Conservation (phyloP, 192 early-diverging fungal species). For the Umbelopsis vinacea region DNA sequence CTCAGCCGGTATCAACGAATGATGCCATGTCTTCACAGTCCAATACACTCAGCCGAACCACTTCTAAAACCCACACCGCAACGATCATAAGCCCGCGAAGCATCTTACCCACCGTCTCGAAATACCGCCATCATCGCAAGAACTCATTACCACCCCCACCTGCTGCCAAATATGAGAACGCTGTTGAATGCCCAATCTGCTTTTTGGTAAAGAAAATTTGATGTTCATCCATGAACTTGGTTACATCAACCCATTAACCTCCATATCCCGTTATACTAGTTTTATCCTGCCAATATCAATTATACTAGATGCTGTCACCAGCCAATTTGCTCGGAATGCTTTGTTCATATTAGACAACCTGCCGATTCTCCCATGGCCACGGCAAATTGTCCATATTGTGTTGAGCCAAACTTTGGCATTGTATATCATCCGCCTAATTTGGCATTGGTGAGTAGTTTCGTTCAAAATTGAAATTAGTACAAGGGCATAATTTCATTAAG, state of each 20-base stretch:
- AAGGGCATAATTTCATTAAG: too few species aligned
- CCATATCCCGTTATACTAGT: slow-evolving; percentile 13
- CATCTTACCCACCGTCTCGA: slow-evolving; percentile 1
- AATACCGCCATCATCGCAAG: slow-evolving; percentile 2
- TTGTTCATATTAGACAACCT: slow-evolving; percentile 32
- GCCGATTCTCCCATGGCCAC: not conserved
- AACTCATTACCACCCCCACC: not conserved
- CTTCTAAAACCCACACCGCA: not conserved
- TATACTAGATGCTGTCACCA: slow-evolving; percentile 34
- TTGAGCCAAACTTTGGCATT: slow-evolving; percentile 33
- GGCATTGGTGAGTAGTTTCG: not conserved
- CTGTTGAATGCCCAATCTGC: slow-evolving; percentile 37
- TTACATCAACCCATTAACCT: too few species aligned
- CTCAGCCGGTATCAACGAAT: not conserved
- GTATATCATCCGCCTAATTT: slow-evolving; percentile 27
- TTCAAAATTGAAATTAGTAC: too few species aligned
- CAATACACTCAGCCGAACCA: not conserved
- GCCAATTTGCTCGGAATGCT: slow-evolving; percentile 40
- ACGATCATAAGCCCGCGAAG: not conserved
- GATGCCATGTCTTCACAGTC: not conserved
- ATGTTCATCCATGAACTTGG: not conserved
- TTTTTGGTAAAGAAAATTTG: slow-evolving; percentile 27
- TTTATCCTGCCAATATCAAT: slow-evolving; percentile 35
- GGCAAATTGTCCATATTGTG: slow-evolving; percentile 34
- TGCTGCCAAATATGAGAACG: not conserved